Base-by-base conservation (phyloP, 148 eudicot species). In the Silene latifolia region DNA sequence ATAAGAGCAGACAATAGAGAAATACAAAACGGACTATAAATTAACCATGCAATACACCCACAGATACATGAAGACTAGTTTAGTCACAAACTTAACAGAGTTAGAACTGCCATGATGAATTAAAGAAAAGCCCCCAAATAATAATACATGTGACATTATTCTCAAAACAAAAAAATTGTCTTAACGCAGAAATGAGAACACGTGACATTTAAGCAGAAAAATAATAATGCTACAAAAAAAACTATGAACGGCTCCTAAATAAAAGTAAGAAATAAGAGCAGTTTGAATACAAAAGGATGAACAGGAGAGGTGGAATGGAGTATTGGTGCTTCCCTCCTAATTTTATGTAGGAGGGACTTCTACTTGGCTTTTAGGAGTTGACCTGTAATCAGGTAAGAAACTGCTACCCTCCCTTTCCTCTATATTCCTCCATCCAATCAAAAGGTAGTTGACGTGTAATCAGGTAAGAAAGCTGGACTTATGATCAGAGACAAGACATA, bases 1-100 rank as follows among this genome's bases (percentile, higher is more conserved):
- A 76, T 73, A 80, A 63, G 74, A 64, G 13, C 56, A 53, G 8
- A 54, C 24, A 48, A 23, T 42, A 25, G 71, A 80, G 25, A 69
- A 17, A n/a, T n/a, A 6, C 5, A 48, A 69, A 51, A 51, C 14
- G 32, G 59, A 29, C 60, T 14, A 21, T 20, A 47, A 65, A 3
- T 46, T 23, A 32, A 79, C 3, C 13, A 67, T 19, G 19, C 19
- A 23, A 60, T 64, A 54, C 29, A 58, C 2, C 32, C 23, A 32
- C 21, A 25, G 14, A 66, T 11, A 42, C n/a, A 24, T 13, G 15
- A 67, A 78, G 47, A 48, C 51, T 21, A 35, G 57, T 17, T 15
- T 39, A 39, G 44, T 39, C 44, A 46, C 35, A 12, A 12, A 73
- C 15, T 23, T 47, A 4, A 57, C 20, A 62, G n/a, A n/a, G 39